Evolutionary conservation across 257 asterid species (phyloP).

Genomic region (Solanum rostratum): DNA sequence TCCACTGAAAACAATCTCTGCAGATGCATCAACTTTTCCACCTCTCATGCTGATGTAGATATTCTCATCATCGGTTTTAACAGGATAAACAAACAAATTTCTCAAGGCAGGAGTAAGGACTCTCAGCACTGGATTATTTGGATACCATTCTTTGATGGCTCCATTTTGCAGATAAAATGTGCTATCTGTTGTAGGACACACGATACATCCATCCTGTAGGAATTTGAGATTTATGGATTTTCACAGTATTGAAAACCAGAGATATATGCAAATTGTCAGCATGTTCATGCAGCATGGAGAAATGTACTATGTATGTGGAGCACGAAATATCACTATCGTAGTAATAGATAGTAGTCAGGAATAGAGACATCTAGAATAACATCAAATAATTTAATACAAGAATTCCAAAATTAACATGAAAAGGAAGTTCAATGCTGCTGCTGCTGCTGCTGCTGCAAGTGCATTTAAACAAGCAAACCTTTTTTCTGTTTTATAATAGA

Average conservation of each 20-base stretch:
- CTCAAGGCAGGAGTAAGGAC: slow-evolving; percentile 82
- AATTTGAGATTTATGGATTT: neutral
- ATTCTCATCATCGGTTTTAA: slow-evolving; percentile 52
- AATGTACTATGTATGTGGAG: neutral
- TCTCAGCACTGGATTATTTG: slow-evolving; percentile 82
- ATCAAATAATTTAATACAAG: neutral
- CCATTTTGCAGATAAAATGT: slow-evolving; percentile 74
- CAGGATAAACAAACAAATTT: slow-evolving; percentile 47
- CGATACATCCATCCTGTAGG: slow-evolving; percentile 83
- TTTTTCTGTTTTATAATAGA: neutral
- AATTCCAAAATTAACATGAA: neutral
- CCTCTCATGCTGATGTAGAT: slow-evolving; percentile 54
- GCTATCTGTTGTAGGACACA: slow-evolving; percentile 93
- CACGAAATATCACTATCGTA: neutral
- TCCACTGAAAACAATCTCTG: slow-evolving; percentile 94
- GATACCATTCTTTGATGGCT: slow-evolving; percentile 89
- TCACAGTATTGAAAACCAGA: neutral
- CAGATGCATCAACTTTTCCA: slow-evolving; percentile 30
- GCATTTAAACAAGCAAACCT: neutral
- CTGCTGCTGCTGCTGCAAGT: too few species aligned
- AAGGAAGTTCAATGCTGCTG: neutral
- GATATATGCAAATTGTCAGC: neutral
- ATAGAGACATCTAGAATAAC: neutral
- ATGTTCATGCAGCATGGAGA: neutral
- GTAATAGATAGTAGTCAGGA: neutral